These are phyloP conservation scores for Phytophthora uliginosa DNA, from an alignment of 352 stramenopile species.

Conservation along the genomic window DNA sequence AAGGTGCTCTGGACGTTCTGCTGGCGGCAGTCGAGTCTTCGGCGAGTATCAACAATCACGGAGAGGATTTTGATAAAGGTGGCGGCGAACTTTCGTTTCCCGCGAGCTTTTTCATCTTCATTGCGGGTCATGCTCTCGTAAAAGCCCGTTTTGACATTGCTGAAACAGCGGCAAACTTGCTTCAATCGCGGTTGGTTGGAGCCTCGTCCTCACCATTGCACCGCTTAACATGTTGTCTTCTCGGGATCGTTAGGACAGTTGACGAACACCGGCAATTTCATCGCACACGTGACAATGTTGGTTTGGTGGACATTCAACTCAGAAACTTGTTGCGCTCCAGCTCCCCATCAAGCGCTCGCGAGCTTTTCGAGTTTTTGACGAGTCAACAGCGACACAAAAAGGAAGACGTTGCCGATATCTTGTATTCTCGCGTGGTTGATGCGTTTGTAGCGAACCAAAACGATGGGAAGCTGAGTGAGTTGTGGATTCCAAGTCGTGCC, in stretches of 20 bases:
- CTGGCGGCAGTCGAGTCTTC: neutral
- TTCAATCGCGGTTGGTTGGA: constrained; percentile 21
- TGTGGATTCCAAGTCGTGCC: constrained; percentile 14
- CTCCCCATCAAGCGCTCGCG: constrained; percentile 14
- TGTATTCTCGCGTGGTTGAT: constrained; percentile 8
- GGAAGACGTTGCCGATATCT: neutral
- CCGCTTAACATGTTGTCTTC: constrained; percentile 31
- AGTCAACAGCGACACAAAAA: neutral
- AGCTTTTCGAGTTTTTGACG: constrained; percentile 37
- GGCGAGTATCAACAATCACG: neutral
- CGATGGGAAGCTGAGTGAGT: neutral
- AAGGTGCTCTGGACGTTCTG: constrained; percentile 46
- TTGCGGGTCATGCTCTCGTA: constrained; percentile 38
- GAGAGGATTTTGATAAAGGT: constrained; percentile 1
- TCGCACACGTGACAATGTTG: neutral
- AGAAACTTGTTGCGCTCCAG: constrained; percentile 9
- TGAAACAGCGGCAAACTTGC: constrained; percentile 38
- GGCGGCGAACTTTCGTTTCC: constrained; percentile 39
- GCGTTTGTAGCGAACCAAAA: neutral
- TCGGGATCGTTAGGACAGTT: constrained; percentile 31
- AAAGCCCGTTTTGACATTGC: constrained; percentile 37
- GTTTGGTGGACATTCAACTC: neutral
- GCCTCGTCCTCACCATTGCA: constrained; percentile 12
- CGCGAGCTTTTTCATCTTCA: constrained; percentile 50
- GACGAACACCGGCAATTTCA: constrained; percentile 18